A percentile compares a stretch with the other conserved stretches of the same genome.
Conservation (phyloP, 257 asterid genomes). For the Rubia yunnanensis region DNA sequence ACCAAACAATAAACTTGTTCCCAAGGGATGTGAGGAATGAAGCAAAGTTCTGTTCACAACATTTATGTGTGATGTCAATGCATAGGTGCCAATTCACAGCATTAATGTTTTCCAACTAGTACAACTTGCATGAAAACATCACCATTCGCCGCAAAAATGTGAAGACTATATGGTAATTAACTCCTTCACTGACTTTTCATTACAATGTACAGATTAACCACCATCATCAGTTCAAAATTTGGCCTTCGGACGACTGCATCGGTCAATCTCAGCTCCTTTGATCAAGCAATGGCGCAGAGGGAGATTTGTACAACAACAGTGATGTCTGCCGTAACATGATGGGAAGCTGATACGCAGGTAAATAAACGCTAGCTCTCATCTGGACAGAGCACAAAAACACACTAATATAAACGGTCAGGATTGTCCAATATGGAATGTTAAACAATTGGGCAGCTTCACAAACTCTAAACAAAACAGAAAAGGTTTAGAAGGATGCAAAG, state of each 20-base stretch:
- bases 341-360: neutral
- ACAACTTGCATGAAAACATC: slow-evolving; percentile 2
- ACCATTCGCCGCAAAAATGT: neutral
- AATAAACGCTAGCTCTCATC: neutral
- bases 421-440: no score
- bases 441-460: no score
- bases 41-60: neutral
- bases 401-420: neutral
- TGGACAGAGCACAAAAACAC: neutral
- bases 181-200: neutral
- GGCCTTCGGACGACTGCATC: neutral
- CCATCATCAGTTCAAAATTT: neutral
- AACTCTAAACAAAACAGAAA: neutral
- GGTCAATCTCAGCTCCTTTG: neutral
- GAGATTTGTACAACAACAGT: neutral
- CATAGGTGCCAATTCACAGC: neutral
- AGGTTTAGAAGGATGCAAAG: neutral
- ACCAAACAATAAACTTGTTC: neutral
- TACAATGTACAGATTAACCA: neutral
- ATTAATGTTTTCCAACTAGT: neutral
- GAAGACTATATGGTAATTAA: neutral
- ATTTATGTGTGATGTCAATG: neutral
- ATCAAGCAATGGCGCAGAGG: neutral
- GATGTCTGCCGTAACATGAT: neutral
- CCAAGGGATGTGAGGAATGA: neutral